Evolutionary conservation across 805 yeast genomes (phyloP).

Genomic region (Zygoascus bituminiphila): DNA sequence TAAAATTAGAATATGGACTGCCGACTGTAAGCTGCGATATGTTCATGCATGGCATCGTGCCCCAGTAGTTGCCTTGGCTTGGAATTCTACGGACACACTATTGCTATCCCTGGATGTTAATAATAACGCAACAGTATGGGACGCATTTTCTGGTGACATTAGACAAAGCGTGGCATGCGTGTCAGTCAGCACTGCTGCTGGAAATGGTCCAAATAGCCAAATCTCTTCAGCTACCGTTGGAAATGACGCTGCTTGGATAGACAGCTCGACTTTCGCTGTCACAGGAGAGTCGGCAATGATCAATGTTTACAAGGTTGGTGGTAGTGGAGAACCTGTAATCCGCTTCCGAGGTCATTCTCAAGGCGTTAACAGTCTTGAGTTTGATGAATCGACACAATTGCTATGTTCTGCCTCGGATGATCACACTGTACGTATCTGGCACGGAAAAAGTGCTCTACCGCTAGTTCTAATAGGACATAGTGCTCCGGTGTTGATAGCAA

Average conservation of each 20-base stretch:
- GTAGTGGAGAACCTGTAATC: conserved; percentile 41
- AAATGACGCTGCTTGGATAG: conserved; percentile 67
- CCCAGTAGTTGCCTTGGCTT: conserved; percentile 47
- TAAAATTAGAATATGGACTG: conserved; percentile 70
- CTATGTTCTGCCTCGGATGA: conserved; percentile 78
- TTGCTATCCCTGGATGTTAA: conserved; percentile 54
- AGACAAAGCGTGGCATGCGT: conserved; percentile 9
- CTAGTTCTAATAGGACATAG: conserved; percentile 21
- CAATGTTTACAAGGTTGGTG: conserved; percentile 42
- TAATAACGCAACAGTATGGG: conserved; percentile 57
- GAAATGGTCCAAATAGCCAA: conserved; percentile 1
- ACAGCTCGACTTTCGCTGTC: conserved; percentile 57
- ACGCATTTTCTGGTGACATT: conserved; percentile 44
- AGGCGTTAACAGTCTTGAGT: conserved; percentile 47
- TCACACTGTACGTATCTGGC: conserved; percentile 64
- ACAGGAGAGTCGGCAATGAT: conserved; percentile 53
- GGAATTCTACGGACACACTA: conserved; percentile 52
- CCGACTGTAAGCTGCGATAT: conserved; percentile 56
- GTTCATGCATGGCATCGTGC: conserved; percentile 42
- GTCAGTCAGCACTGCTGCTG: neutral
- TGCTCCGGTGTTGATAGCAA: conserved; percentile 21
- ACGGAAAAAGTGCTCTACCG: conserved; percentile 50
- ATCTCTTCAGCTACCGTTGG: conserved; percentile 26
- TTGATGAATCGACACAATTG: conserved; percentile 43
- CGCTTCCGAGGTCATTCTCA: conserved; percentile 57